These are phyloP conservation scores for Solanum ossicruentum DNA, from an alignment of 257 asterid species.

Conservation along the genomic window DNA sequence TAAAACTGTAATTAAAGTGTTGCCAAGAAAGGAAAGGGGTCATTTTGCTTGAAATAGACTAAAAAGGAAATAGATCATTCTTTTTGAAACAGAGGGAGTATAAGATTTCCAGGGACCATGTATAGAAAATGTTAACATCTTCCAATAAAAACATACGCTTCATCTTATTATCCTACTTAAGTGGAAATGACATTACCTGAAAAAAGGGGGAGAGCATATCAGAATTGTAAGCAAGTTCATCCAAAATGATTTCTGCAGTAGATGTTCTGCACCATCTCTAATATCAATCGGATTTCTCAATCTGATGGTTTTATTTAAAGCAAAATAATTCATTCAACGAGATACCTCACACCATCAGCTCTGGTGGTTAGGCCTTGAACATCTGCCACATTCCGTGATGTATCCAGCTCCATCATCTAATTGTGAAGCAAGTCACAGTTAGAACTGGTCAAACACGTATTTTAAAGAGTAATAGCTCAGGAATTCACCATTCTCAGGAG, in stretches of 20 bases:
- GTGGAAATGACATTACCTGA: slow-evolving; percentile 41
- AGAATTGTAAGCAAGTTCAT: slow-evolving; percentile 54
- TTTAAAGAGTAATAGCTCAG: slow-evolving; percentile 1
- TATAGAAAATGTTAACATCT: not conserved
- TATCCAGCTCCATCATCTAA: slow-evolving; percentile 78
- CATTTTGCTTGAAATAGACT: too few species aligned
- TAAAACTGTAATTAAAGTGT: too few species aligned
- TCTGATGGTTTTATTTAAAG: not conserved
- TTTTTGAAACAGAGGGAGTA: not conserved
- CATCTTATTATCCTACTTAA: not conserved
- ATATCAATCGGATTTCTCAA: not conserved
- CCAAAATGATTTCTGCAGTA: slow-evolving; percentile 60
- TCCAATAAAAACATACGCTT: not conserved
- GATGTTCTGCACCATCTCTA: slow-evolving; percentile 55
- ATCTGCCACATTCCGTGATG: slow-evolving; percentile 52
- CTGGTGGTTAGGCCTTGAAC: slow-evolving; percentile 58
- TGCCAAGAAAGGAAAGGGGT: too few species aligned
- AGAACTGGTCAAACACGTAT: not conserved
- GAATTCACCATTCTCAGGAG: slow-evolving; percentile 50
- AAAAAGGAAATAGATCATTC: too few species aligned
- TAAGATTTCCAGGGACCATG: not conserved
- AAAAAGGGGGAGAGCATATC: slow-evolving; percentile 54
- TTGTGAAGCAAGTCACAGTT: slow-evolving; percentile 7
- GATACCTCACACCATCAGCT: slow-evolving; percentile 74
- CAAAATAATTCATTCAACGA: not conserved